These are phyloP conservation scores for Fonsecaea multimorphosa DNA, from an alignment of 2,329 filamentous ascomycete genomes.

Conservation along the genomic window DNA sequence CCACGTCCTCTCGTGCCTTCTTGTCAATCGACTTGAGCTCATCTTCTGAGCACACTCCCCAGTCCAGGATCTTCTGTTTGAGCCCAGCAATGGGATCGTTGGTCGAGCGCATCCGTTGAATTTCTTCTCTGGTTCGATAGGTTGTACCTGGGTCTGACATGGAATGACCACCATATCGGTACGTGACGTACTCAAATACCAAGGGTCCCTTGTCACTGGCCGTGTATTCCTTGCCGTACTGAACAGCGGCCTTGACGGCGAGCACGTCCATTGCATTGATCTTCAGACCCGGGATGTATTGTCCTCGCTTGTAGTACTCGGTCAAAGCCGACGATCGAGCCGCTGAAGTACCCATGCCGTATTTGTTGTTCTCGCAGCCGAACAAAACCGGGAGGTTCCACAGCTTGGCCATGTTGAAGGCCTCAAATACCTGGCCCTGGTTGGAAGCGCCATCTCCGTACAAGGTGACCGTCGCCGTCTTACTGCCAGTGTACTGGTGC, in stretches of 20 bases:
- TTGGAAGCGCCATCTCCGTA: constrained; percentile 99
- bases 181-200: constrained; percentile 98
- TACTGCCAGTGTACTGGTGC: constrained; percentile 88
- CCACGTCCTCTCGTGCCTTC: constrained; percentile 82
- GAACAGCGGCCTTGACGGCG: constrained; percentile 92
- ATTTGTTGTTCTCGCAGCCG: constrained; percentile 99
- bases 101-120: constrained; percentile 98
- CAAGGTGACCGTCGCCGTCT: constrained; percentile 84
- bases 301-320: constrained; percentile 99
- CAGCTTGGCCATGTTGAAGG: constrained; percentile 99
- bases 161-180: constrained; percentile 98
- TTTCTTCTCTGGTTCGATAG: constrained; percentile 98
- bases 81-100: constrained; percentile 97
- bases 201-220: constrained; percentile 84
- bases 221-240: constrained; percentile 91
- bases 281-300: constrained; percentile 99
- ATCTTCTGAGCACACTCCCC: constrained; percentile 87
- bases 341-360: constrained; percentile 98
- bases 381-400: constrained; percentile 97
- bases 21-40: constrained; percentile 97
- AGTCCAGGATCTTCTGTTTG: constrained; percentile 97
- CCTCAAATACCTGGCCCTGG: constrained; percentile 99
- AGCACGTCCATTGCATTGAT: constrained; percentile 99
- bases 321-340: constrained; percentile 92
- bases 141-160: constrained; percentile 99